Percentiles rank a stretch among this genome's conserved stretches.
These are phyloP conservation scores for Diaporthe longicolla DNA, from an alignment of 2,329 filamentous ascomycete species.

Conservation along the genomic window DNA sequence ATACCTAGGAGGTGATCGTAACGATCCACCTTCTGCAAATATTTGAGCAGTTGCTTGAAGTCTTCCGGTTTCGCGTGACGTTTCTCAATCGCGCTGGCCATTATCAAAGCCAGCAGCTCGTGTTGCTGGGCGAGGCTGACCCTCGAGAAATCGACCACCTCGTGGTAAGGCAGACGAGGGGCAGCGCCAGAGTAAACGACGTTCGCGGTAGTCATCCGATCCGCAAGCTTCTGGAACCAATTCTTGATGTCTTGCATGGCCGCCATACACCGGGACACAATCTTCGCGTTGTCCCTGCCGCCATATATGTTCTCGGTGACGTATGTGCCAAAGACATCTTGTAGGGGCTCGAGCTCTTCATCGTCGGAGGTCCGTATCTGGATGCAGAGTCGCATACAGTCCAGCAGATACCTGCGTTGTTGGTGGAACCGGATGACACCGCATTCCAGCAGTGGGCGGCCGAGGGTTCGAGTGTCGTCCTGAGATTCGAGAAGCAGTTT, in stretches of 20 bases:
- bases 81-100: slow-evolving; percentile 83
- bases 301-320: slow-evolving; percentile 71
- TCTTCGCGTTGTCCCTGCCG: slow-evolving; percentile 63
- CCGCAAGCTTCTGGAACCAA: slow-evolving; percentile 82
- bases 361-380: slow-evolving; percentile 75
- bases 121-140: slow-evolving; percentile 89
- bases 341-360: slow-evolving; percentile 64
- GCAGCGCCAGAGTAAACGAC: slow-evolving; percentile 78
- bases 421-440: slow-evolving; percentile 91
- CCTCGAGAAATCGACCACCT: slow-evolving; percentile 85
- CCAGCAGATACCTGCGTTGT: slow-evolving; percentile 84
- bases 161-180: slow-evolving; percentile 70
- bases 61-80: slow-evolving; percentile 79
- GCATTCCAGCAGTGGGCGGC: slow-evolving; percentile 81
- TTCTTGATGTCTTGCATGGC: slow-evolving; percentile 82
- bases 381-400: slow-evolving; percentile 85
- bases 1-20: slow-evolving; percentile 77
- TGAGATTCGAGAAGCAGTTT: slow-evolving; percentile 81
- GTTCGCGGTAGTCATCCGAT: slow-evolving; percentile 81
- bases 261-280: slow-evolving; percentile 80
- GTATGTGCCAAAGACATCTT: slow-evolving; percentile 66
- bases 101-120: slow-evolving; percentile 85
- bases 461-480: slow-evolving; percentile 76
- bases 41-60: slow-evolving; percentile 78
- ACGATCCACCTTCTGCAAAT: slow-evolving; percentile 78